These are phyloP conservation scores for Zalaria obscura DNA, from an alignment of 2,329 filamentous ascomycete genomes.

Conservation along the genomic window DNA sequence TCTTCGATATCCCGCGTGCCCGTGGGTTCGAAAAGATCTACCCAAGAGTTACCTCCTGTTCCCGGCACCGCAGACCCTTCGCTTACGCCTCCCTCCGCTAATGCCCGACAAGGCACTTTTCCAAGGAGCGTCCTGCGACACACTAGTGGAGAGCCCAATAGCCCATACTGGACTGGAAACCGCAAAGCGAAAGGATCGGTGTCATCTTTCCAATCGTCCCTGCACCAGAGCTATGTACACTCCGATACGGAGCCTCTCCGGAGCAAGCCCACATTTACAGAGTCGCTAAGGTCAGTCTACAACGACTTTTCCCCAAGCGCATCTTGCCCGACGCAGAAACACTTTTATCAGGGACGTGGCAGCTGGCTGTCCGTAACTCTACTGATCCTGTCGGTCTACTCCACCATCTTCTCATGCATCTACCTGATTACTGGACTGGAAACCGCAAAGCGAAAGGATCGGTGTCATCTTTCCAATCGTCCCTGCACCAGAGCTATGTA, in stretches of 20 bases:
- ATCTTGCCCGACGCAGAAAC: constrained; percentile 21
- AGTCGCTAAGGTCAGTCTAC: constrained; percentile 2
- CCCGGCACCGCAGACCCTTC: background rate
- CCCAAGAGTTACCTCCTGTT: background rate
- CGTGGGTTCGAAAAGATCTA: background rate
- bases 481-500: background rate
- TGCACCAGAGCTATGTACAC: background rate
- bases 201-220: background rate
- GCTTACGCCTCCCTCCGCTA: background rate
- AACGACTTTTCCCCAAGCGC: constrained; percentile 18
- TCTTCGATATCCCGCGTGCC: background rate
- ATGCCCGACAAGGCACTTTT: background rate
- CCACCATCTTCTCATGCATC: constrained; percentile 46
- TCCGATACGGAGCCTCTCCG: constrained; percentile 1
- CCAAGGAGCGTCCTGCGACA: background rate
- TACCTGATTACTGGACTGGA: background rate
- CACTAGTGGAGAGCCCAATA: background rate
- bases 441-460: background rate
- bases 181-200: constrained; percentile 2
- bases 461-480: constrained; percentile 2
- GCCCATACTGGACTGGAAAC: background rate
- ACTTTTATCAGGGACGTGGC: constrained; percentile 23
- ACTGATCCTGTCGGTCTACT: constrained; percentile 35
- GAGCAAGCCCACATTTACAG: constrained; percentile 1
- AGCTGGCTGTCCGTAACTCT: constrained; percentile 31